phyloP scores from a whole-genome alignment of 1,139 yeast genomes.

The Hansenula anomala region DNA sequence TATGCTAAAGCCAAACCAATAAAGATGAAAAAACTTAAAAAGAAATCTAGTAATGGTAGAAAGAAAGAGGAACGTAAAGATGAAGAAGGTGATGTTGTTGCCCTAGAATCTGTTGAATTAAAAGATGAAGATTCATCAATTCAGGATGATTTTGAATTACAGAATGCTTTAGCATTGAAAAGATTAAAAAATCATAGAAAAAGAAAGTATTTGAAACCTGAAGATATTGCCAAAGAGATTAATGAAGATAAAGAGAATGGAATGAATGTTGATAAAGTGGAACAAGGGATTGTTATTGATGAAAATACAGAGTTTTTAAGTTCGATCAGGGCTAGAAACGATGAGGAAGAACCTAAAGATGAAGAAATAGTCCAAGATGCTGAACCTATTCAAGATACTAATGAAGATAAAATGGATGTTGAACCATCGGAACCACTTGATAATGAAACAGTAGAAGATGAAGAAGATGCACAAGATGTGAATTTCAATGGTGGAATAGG shows the following conservation, averaged over 20 bases:
- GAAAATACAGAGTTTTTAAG: constrained; percentile 57
- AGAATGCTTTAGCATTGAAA: constrained; percentile 33
- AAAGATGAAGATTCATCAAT: constrained; percentile 32
- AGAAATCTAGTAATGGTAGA: constrained; percentile 10
- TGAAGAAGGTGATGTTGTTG: constrained; percentile 20
- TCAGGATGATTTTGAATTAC: constrained; percentile 46
- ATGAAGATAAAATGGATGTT: constrained; percentile 1
- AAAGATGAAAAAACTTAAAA: constrained; percentile 46
- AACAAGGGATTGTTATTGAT: constrained; percentile 41
- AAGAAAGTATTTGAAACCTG: constrained; percentile 31
- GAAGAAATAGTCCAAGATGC: not conserved
- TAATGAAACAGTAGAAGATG: constrained; percentile 9
- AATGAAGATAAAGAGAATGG: constrained; percentile 27
- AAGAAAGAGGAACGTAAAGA: constrained; percentile 4
- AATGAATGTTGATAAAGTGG: constrained; percentile 19
- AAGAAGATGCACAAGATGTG: constrained; percentile 20
- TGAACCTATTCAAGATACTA: constrained; percentile 6
- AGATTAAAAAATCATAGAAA: constrained; percentile 37
- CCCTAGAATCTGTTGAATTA: constrained; percentile 27
- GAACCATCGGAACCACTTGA: constrained; percentile 5
- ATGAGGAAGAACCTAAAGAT: constrained; percentile 3
- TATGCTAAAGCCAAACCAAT: constrained; percentile 29
- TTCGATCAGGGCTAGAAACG: constrained; percentile 25
- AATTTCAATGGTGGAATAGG: constrained; percentile 50
- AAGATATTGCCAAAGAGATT: constrained; percentile 44